Evolutionary conservation across 2,329 filamentous ascomycete species (phyloP).

Genomic region (Reticulascus tulasneorum): DNA sequence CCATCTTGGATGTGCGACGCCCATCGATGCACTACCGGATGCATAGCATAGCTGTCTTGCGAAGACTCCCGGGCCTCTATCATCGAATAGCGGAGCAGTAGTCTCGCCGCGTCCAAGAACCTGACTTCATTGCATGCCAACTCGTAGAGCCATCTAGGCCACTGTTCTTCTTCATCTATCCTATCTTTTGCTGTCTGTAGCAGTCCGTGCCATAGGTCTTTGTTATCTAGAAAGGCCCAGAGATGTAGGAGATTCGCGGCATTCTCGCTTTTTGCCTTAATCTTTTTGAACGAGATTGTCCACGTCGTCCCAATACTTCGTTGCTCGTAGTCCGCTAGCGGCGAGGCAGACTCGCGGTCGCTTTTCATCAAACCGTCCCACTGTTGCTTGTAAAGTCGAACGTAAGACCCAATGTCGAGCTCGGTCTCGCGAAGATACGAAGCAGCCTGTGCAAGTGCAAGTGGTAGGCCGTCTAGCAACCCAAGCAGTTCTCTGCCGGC

Average conservation of each 20-base stretch:
- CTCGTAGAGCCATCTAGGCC: constrained; percentile 14
- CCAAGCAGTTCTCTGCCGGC: constrained; percentile 16
- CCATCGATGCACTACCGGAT: constrained; percentile 20
- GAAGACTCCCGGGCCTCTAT: constrained; percentile 13
- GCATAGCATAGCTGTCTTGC: constrained; percentile 15
- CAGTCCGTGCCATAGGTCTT: constrained; percentile 17
- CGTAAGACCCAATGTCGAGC: constrained; percentile 9
- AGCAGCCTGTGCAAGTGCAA: constrained; percentile 20
- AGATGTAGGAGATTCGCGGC: constrained; percentile 17
- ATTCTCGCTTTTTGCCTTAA: constrained; percentile 8
- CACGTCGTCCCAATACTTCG: constrained; percentile 16
- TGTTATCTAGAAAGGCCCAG: constrained; percentile 19
- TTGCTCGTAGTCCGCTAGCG: constrained; percentile 12
- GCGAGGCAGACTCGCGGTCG: background rate
- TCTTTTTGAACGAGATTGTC: constrained; percentile 15
- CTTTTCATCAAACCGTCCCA: constrained; percentile 12
- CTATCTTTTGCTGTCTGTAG: constrained; percentile 9
- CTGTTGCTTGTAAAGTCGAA: constrained; percentile 13
- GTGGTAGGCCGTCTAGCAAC: constrained; percentile 21
- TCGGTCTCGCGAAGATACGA: constrained; percentile 16
- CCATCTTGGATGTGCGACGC: constrained; percentile 8
- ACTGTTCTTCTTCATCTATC: constrained; percentile 6
- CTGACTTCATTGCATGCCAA: constrained; percentile 11
- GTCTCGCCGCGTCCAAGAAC: constrained; percentile 6
- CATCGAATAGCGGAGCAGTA: constrained; percentile 18